Percentiles rank a stretch among this genome's conserved stretches.
These are phyloP conservation scores for Dictyostelium brefeldianum DNA, from an alignment of 78 protist genomes.

Conservation along the genomic window DNA sequence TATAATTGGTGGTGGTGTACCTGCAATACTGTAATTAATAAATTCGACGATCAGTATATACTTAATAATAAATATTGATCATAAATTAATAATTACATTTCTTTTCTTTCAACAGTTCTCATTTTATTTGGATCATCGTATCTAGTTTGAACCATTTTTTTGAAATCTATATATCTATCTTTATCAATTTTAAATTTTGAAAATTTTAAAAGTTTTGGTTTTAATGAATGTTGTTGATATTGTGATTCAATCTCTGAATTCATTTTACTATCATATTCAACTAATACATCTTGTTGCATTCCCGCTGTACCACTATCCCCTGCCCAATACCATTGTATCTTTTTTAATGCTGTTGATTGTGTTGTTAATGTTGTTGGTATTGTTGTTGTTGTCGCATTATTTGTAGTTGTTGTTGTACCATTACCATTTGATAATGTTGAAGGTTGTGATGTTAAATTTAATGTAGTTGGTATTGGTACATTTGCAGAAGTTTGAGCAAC, in stretches of 20 bases:
- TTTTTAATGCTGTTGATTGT: neutral
- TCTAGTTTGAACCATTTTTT: slow-evolving; percentile 49
- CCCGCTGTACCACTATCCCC: slow-evolving; percentile 44
- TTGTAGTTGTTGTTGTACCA: slow-evolving; percentile 14
- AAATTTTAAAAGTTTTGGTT: slow-evolving; percentile 5
- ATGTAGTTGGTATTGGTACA: neutral
- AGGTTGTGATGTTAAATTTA: slow-evolving; percentile 1
- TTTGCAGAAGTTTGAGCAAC: neutral
- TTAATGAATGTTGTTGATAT: slow-evolving; percentile 24
- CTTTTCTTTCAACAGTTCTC: slow-evolving; percentile 73
- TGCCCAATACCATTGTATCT: slow-evolving; percentile 78
- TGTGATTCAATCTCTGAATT: slow-evolving; percentile 40
- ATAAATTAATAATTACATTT: slow-evolving; percentile 17
- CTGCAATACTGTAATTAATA: neutral
- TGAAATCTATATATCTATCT: slow-evolving; percentile 62
- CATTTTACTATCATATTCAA: slow-evolving; percentile 36
- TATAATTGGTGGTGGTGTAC: neutral
- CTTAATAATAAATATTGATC: neutral
- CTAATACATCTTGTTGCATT: slow-evolving; percentile 32
- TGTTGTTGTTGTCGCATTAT: neutral
- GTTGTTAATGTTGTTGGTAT: neutral
- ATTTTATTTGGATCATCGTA: slow-evolving; percentile 46
- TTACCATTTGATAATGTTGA: neutral
- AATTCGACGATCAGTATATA: neutral
- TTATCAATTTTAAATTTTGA: slow-evolving; percentile 46